phyloP scores from a whole-genome alignment of 1,284 basidiomycete species.

The Cutaneotrichosporon sp. region DNA sequence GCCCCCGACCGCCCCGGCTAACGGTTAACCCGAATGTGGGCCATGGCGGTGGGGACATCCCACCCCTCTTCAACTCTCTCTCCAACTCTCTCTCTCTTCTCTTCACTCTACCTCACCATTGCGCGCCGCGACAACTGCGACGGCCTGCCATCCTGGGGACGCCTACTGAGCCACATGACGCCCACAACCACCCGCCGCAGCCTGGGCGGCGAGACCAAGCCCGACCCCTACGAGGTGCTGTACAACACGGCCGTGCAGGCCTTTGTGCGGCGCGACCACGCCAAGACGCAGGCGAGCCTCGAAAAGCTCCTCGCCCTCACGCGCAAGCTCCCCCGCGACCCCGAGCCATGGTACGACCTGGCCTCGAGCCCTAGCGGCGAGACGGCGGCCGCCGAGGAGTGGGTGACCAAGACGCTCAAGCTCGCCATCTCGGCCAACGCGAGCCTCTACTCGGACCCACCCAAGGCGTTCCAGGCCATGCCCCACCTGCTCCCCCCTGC shows the following conservation, averaged over 20 bases:
- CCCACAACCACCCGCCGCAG: conserved; percentile 1
- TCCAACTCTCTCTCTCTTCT: neutral
- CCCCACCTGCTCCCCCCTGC: conserved; percentile 31
- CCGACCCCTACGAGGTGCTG: conserved; percentile 35
- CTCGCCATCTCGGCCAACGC: conserved; percentile 41
- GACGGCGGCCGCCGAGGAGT: conserved; percentile 26
- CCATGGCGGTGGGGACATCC: neutral
- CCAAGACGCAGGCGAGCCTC: conserved; percentile 43
- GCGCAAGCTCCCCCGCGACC: conserved; percentile 15
- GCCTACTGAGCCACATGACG: conserved; percentile 17
- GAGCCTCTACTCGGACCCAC: conserved; percentile 45
- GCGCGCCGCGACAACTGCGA: conserved; percentile 18
- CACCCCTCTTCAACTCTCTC: neutral
- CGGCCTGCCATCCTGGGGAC: conserved; percentile 22
- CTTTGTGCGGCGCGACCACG: conserved; percentile 50
- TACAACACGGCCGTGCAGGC: conserved; percentile 51
- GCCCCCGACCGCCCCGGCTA: neutral
- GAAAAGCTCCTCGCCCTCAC: conserved; percentile 31
- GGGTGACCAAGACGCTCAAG: conserved; percentile 47
- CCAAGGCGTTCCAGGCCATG: conserved; percentile 21
- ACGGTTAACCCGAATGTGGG: neutral
- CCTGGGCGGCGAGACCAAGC: conserved; percentile 2
- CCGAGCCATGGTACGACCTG: conserved; percentile 26
- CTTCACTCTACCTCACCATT: neutral
- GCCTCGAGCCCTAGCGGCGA: neutral